These are phyloP conservation scores for Sphaerulina vaccinii DNA, from an alignment of 2,329 filamentous ascomycete species.

Conservation along the genomic window DNA sequence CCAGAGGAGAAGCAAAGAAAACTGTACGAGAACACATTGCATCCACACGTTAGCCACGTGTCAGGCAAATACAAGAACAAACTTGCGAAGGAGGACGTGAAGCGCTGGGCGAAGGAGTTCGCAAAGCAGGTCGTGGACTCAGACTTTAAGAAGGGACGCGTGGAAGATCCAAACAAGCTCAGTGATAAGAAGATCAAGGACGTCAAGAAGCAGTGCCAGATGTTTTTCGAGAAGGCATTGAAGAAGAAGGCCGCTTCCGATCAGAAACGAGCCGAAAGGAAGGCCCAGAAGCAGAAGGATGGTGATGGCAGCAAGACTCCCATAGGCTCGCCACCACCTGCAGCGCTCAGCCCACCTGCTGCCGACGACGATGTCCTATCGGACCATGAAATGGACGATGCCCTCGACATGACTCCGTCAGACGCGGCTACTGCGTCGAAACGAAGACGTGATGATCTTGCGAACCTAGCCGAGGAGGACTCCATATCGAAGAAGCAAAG, in stretches of 20 bases:
- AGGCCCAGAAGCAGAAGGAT: conserved; percentile 33
- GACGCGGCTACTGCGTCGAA: conserved; percentile 29
- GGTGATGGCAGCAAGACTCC: conserved; percentile 29
- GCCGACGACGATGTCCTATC: conserved; percentile 30
- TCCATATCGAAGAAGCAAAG: conserved; percentile 33
- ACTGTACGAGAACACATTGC: conserved; percentile 87
- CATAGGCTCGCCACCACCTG: conserved; percentile 30
- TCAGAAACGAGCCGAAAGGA: conserved; percentile 59
- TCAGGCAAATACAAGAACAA: conserved; percentile 84
- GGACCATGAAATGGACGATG: conserved; percentile 32
- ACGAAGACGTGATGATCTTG: conserved; percentile 30
- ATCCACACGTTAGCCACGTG: conserved; percentile 79
- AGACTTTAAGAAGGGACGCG: conserved; percentile 87
- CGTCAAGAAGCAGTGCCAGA: conserved; percentile 77
- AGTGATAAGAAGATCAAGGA: conserved; percentile 75
- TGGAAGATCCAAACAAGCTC: conserved; percentile 76
- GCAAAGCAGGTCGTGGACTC: conserved; percentile 84
- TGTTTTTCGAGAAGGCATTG: conserved; percentile 84
- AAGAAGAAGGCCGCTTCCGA: conserved; percentile 70
- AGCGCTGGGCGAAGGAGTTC: conserved; percentile 64
- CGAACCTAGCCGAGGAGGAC: conserved; percentile 39
- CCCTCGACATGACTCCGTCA: conserved; percentile 26
- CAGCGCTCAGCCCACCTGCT: conserved; percentile 21
- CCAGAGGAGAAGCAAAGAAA: conserved; percentile 87
- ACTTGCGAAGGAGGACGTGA: conserved; percentile 75